Evolutionary conservation across 2,329 filamentous ascomycete genomes (phyloP), one percentile per base, ranked within the genome.

Genomic region (Thielaviopsis euricoi): DNA sequence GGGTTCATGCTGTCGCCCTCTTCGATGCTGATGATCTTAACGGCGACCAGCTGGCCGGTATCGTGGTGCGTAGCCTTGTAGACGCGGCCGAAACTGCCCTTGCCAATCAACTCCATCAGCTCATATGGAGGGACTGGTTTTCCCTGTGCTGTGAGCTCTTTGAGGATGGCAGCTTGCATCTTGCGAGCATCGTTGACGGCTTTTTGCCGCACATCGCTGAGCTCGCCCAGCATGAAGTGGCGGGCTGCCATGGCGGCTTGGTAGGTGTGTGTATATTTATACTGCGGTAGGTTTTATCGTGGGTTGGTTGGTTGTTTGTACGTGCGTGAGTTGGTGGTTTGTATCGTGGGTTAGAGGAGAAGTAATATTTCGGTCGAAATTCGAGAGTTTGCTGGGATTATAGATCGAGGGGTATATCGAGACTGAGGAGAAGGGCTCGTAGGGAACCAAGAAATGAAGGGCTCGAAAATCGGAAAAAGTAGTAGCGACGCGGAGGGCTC

Each of bases 11-110:
- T 78, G 66, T 88, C 85, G 59, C 78, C 77, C 64, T 83, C 82
- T 65, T 89, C 85, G 48, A 88, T 83, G 66, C 87, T 83, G 65
- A 87, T 85, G 62, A 87, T 87, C 69, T 89, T 87, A 62, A 86
- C 77, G 6, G 83, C 82, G 13, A 86, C 82, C 19, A 84, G 67
- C 60, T 74, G 64, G 25, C 65, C 65, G 21, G 67, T 70, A 46
- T 67, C 67, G 25, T 65, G 52, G 26, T 68, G 65, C 23, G 64
- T 67, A 23, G 71, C 80, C 67, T 83, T 85, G 67, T 83, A 86
- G 6, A 86, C 82, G 37, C 81, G 76, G 7, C 82, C 82, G 64
- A 81, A 85, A 56, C 77, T 77, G 37, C 82, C 82, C 64, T 85
- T 85, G 40, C 82, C 82, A 62, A 85, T 85, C 29, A 85, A 70